These are phyloP conservation scores for Cadophora malorum DNA, from an alignment of 2,329 filamentous ascomycete species.

Conservation along the genomic window DNA sequence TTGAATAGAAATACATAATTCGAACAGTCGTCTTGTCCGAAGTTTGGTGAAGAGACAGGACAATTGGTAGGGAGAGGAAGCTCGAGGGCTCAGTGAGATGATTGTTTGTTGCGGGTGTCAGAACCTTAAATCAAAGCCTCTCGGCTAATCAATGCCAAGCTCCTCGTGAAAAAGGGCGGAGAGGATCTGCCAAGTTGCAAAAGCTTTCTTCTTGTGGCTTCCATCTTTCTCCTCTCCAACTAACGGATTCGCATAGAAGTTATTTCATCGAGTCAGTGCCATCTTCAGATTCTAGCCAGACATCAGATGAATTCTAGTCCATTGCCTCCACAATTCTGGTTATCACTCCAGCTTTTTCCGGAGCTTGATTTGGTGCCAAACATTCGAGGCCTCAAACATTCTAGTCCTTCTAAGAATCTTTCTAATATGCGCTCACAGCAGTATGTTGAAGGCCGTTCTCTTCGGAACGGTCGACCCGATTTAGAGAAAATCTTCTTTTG, in stretches of 20 bases:
- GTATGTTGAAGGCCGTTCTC: no score
- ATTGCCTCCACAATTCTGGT: background rate
- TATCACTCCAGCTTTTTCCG: background rate
- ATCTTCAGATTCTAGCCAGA: no score
- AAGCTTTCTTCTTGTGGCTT: background rate
- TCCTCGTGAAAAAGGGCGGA: no score
- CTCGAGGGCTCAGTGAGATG: background rate
- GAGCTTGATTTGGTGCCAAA: no score
- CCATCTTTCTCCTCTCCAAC: background rate
- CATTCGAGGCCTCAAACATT: no score
- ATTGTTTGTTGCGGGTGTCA: constrained; percentile 7
- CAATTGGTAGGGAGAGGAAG: background rate
- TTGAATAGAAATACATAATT: background rate
- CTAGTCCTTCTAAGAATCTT: no score
- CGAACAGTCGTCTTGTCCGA: background rate
- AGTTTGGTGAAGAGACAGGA: background rate
- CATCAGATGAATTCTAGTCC: background rate
- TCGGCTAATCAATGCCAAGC: constrained; percentile 6
- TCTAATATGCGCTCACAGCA: no score
- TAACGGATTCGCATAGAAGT: background rate
- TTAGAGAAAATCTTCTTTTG: no score
- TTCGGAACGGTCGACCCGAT: no score
- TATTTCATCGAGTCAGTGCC: background rate
- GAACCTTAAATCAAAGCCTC: constrained; percentile 14
- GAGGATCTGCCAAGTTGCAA: background rate